These are phyloP conservation scores for Apiotrichum gracile DNA, from an alignment of 1,284 basidiomycete species.

Conservation along the genomic window DNA sequence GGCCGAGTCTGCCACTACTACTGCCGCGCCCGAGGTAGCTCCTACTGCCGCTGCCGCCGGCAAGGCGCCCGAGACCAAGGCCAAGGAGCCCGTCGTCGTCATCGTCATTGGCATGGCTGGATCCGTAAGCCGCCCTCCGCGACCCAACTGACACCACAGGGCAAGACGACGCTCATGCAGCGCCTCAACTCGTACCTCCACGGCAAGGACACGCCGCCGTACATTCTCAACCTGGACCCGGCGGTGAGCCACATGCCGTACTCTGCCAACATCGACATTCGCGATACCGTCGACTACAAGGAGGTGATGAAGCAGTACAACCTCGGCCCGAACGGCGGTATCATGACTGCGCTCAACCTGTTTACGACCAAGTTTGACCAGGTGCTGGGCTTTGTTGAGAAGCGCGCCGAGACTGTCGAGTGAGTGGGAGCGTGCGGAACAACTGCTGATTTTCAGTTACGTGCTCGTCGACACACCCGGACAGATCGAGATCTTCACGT, in stretches of 20 bases:
- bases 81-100: conserved; percentile 66
- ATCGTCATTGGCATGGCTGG: conserved; percentile 62
- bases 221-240: conserved; percentile 96
- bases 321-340: conserved; percentile 95
- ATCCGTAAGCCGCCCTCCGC: conserved; percentile 29
- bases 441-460: conserved; percentile 55
- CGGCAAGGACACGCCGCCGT: conserved; percentile 61
- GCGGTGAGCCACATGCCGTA: conserved; percentile 87
- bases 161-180: conserved; percentile 96
- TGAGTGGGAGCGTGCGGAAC: conserved; percentile 46
- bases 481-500: conserved; percentile 99
- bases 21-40: neutral
- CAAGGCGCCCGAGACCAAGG: neutral
- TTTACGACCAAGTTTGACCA: conserved; percentile 99
- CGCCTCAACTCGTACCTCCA: conserved; percentile 84
- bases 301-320: conserved; percentile 99
- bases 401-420: conserved; percentile 80
- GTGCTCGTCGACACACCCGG: conserved; percentile 95
- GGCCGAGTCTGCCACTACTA: too few species aligned
- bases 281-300: conserved; percentile 94
- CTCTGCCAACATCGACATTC: conserved; percentile 94
- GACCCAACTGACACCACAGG: conserved; percentile 48
- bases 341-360: conserved; percentile 91
- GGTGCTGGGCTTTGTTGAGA: conserved; percentile 86
- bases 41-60: neutral